These are phyloP conservation scores for Bipolaris sorokiniana DNA, from an alignment of 2,329 filamentous ascomycete genomes.

Conservation along the genomic window DNA sequence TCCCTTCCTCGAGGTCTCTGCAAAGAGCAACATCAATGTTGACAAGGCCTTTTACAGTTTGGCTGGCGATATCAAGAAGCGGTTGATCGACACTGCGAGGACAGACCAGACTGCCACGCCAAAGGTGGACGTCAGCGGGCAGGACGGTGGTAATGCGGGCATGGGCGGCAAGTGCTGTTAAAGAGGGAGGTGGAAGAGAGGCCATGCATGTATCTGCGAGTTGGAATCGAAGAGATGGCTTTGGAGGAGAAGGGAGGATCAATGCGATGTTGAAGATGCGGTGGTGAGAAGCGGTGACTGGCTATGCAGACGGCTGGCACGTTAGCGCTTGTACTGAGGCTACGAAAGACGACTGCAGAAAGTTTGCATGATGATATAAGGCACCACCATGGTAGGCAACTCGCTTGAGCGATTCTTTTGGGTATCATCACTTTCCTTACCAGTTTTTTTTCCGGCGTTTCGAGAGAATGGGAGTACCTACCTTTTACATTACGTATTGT, in stretches of 20 bases:
- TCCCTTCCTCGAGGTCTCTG: conserved; percentile 96
- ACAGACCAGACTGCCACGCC: conserved; percentile 59
- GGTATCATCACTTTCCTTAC: conserved; percentile 13
- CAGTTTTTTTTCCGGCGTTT: conserved; percentile 11
- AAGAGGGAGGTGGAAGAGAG: neutral
- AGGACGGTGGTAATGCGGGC: conserved; percentile 31
- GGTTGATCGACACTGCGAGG: conserved; percentile 90
- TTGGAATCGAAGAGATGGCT: neutral
- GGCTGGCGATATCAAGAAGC: conserved; percentile 97
- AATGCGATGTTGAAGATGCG: neutral
- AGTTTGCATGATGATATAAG: conserved; percentile 12
- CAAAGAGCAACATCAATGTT: conserved; percentile 99
- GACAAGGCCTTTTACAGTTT: conserved; percentile 98
- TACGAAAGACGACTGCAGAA: neutral
- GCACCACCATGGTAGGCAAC: conserved; percentile 2
- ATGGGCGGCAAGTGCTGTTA: conserved; percentile 51
- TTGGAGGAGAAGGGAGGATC: neutral
- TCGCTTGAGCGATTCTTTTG: conserved; percentile 8
- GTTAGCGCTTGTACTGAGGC: conserved; percentile 9
- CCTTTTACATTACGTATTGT: conserved; percentile 16
- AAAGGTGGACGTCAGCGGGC: conserved; percentile 46
- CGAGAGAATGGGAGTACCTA: conserved; percentile 12
- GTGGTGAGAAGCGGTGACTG: neutral
- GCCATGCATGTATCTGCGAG: neutral
- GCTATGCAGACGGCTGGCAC: neutral